Evolutionary conservation across 2,329 filamentous ascomycete species (phyloP), one percentile per base, ranked within the genome.

Genomic region (Drechslerella dactyloides): DNA sequence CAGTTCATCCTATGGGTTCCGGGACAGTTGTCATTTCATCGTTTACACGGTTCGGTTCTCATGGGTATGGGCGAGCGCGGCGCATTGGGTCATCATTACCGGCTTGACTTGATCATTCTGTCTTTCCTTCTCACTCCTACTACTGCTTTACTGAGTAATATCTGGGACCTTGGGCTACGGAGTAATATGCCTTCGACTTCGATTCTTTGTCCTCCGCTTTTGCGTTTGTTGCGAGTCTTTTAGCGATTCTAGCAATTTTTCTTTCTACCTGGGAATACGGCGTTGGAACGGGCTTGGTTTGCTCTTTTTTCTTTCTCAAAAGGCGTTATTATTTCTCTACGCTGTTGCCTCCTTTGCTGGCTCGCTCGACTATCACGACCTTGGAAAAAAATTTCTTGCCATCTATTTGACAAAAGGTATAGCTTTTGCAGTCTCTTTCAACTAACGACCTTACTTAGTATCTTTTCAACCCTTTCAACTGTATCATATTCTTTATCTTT

Each of bases 1-100:
- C 46, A 62, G 61, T 76, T 74, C 69, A 73, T 74, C 68, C 74
- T 69, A 73, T 54, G 69, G 72, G 63, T 70, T 48, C 61, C 56
- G 51, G 59, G 61, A 66, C 62, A 52, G 56, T 65, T 66, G 53
- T 72, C 40, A 37, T 55, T 57, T 73, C 30, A 54, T 62, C 52
- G 51, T 73, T 73, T 68, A 52, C 30, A 68, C 51, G 52, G 44
- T 73, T 52, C 52, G 52, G 44, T 73, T 52, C 52, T 65, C 59
- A 70, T 60, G 35, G 59, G 59, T 64, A 64, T 64, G 59, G 59
- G 66, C 65, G 58, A 42, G 63, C 66, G 59, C 66, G 66, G 66
- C 66, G 66, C 59, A 70, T 42, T 64, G 66, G 66, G 54, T 60
- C 48, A 70, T 60, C 48, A 70, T 21, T 27, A 60, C 55, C 59